phyloP scores from a whole-genome alignment of 139 green algal species.

The Chlorella sp. region DNA sequence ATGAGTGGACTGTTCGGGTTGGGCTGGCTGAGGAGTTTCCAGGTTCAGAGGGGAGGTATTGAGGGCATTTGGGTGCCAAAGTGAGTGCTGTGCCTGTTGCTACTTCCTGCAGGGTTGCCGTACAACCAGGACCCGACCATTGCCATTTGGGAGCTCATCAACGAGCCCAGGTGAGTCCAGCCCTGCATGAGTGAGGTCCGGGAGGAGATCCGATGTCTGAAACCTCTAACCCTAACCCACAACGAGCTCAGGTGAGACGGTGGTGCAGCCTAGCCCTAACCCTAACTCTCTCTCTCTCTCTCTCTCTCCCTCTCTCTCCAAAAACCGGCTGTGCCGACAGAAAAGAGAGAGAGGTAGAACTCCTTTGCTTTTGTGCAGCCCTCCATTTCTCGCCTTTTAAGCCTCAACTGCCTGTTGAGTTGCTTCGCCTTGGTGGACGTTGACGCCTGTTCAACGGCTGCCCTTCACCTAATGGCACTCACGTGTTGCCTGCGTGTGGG shows the following conservation, averaged over 20 bases:
- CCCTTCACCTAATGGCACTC: background rate
- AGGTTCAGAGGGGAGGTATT: background rate
- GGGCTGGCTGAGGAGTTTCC: background rate
- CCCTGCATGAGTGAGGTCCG: background rate
- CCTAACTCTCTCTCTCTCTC: too few relatives aligned
- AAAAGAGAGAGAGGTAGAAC: too few relatives aligned
- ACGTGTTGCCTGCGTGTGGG: background rate
- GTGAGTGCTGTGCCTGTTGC: background rate
- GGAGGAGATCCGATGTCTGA: too few relatives aligned
- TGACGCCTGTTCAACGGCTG: background rate
- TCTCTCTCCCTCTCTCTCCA: background rate
- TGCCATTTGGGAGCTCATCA: slow-evolving; percentile 67
- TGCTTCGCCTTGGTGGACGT: background rate
- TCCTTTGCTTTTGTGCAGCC: too few relatives aligned
- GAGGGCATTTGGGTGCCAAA: background rate
- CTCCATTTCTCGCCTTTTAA: too few relatives aligned
- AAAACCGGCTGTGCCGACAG: background rate
- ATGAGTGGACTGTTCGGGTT: background rate
- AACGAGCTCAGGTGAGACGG: too few relatives aligned
- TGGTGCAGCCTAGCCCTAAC: too few relatives aligned
- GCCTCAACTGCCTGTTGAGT: too few relatives aligned
- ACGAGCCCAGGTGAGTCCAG: slow-evolving; percentile 60
- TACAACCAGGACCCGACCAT: slow-evolving; percentile 76
- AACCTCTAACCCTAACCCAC: too few relatives aligned
- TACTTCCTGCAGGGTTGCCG: slow-evolving; percentile 9